These are phyloP conservation scores for Claviceps arundinis DNA, from an alignment of 2,329 filamentous ascomycete genomes.

Conservation along the genomic window DNA sequence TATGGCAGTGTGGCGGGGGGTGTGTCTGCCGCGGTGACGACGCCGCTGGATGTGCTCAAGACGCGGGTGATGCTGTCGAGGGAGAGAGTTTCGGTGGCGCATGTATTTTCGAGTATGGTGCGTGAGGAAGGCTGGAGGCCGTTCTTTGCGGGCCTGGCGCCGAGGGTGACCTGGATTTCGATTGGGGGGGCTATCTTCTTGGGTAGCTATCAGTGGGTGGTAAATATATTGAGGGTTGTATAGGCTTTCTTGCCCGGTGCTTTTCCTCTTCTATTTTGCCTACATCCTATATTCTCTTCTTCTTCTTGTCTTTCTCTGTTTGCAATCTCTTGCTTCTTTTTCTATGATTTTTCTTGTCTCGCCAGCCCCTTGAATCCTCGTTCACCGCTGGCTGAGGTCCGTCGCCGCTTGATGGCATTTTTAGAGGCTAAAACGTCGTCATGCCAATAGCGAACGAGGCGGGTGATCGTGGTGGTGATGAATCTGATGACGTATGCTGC, in stretches of 20 bases:
- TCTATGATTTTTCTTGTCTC: neutral
- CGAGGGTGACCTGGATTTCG: conserved; percentile 87
- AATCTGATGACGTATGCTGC: too few relatives aligned
- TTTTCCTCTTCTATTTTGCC: neutral
- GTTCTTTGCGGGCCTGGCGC: conserved; percentile 66
- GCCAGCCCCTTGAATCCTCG: too few relatives aligned
- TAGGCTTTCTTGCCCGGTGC: neutral
- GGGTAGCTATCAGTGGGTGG: conserved; percentile 82
- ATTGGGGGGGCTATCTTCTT: conserved; percentile 89
- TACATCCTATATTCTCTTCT: neutral
- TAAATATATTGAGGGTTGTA: conserved; percentile 47
- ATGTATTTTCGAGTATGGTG: conserved; percentile 52
- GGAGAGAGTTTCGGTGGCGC: conserved; percentile 45
- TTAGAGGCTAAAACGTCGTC: too few relatives aligned
- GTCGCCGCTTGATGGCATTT: too few relatives aligned
- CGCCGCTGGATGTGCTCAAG: conserved; percentile 91
- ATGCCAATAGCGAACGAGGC: too few relatives aligned
- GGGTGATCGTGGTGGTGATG: too few relatives aligned
- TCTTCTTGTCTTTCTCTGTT: too few relatives aligned
- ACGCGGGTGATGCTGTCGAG: conserved; percentile 86
- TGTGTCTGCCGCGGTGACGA: conserved; percentile 77
- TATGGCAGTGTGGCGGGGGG: conserved; percentile 77
- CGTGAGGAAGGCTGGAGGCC: conserved; percentile 49
- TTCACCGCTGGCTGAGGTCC: too few relatives aligned
- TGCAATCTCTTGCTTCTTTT: neutral